Percentiles rank a stretch among this genome's conserved stretches.
phyloP scores from a whole-genome alignment of 2,329 filamentous ascomycete species.

The Pestalotiopsis sp. region DNA sequence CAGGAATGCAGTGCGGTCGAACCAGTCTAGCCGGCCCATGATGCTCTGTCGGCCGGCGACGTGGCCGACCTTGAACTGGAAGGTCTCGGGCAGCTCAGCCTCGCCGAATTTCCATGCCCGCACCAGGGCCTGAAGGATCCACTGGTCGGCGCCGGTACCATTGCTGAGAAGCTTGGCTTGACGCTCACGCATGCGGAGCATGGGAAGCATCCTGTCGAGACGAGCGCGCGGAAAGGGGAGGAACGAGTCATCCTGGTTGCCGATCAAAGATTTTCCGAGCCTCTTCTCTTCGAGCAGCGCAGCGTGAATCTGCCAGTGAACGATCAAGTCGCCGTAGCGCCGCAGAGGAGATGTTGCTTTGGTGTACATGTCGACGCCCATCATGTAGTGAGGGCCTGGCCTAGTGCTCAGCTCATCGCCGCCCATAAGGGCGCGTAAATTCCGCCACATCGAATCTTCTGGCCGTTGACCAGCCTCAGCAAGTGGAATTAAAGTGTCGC shows the following conservation, averaged over 20 bases:
- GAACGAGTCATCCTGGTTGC: conserved; percentile 32
- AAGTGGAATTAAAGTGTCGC: conserved; percentile 40
- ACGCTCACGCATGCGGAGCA: conserved; percentile 55
- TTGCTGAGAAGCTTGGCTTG: conserved; percentile 46
- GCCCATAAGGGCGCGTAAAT: conserved; percentile 45
- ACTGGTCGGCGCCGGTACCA: conserved; percentile 48
- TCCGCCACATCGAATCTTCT: conserved; percentile 29
- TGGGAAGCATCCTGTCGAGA: conserved; percentile 48
- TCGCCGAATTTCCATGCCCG: conserved; percentile 61
- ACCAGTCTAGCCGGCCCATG: conserved; percentile 51
- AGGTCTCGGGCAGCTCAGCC: conserved; percentile 45
- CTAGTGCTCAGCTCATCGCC: conserved; percentile 52
- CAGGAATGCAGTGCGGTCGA: conserved; percentile 46
- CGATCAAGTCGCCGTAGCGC: conserved; percentile 62
- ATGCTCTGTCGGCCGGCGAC: conserved; percentile 34
- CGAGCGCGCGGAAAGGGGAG: conserved; percentile 46
- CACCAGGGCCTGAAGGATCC: conserved; percentile 61
- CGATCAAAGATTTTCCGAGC: conserved; percentile 34
- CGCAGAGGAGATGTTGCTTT: conserved; percentile 69
- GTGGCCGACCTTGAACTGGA: conserved; percentile 49
- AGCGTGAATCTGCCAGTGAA: conserved; percentile 68
- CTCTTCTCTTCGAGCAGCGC: conserved; percentile 50
- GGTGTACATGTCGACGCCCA: conserved; percentile 62
- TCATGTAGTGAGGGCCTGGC: conserved; percentile 56
- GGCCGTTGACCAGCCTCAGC: conserved; percentile 36